Percentiles rank a stretch among this genome's conserved stretches.
Evolutionary conservation across 225 moss, liverwort and hornwort species (phyloP).

Genomic region (Polytrichum formosum): DNA sequence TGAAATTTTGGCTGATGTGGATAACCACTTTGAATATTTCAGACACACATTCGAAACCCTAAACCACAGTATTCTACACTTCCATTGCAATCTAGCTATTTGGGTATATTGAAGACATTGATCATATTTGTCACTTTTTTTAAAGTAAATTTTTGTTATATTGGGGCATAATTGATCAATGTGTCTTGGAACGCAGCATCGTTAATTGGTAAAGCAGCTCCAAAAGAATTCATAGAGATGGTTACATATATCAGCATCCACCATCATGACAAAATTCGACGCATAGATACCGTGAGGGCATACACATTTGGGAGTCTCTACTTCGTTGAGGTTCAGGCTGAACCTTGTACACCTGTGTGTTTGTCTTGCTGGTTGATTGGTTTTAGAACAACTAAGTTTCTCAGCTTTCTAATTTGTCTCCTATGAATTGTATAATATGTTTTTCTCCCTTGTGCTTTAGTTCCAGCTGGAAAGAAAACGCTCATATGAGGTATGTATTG

Average conservation of each 20-base stretch:
- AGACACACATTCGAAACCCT: no score
- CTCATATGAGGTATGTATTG: no score
- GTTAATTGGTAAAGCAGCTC: slow-evolving; percentile 75
- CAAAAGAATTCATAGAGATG: slow-evolving; percentile 64
- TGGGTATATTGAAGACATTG: background rate
- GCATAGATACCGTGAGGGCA: slow-evolving; percentile 79
- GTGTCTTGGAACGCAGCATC: slow-evolving; percentile 33
- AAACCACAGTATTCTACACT: no score
- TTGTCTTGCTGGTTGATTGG: background rate
- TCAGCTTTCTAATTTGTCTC: no score
- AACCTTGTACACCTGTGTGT: background rate
- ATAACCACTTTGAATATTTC: background rate
- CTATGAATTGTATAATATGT: no score
- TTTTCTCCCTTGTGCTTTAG: no score
- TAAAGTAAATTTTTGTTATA: background rate
- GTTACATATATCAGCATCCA: slow-evolving; percentile 68
- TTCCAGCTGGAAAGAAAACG: no score
- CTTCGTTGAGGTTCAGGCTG: slow-evolving; percentile 68
- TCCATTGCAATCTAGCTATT: no score
- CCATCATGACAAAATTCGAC: slow-evolving; percentile 48
- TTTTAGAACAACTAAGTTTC: no score
- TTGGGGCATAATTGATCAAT: background rate
- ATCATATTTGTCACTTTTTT: background rate
- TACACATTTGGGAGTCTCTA: slow-evolving; percentile 80
- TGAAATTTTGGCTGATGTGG: no score